A percentile compares a stretch with the other conserved stretches of the same genome.
phyloP scores from a whole-genome alignment of 768 basidiomycete species.

The Rhizopogon vesiculosus region DNA sequence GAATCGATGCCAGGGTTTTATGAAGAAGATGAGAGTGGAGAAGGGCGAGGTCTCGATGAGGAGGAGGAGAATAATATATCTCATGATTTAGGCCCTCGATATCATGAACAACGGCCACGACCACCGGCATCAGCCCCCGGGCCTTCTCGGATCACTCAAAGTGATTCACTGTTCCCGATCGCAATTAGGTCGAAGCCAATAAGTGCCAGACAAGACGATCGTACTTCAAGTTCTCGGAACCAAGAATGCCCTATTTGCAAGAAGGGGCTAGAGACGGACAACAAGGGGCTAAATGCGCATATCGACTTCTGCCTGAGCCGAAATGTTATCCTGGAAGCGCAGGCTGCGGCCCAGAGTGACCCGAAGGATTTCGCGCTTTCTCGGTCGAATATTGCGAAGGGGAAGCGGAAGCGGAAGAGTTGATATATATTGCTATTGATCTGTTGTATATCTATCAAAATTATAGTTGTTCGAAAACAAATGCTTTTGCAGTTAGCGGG shows the following conservation, averaged over 20 bases:
- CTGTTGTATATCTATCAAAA: too few species aligned
- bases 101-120: constrained; percentile 7
- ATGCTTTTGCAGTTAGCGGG: too few species aligned
- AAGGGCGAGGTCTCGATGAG: constrained; percentile 4
- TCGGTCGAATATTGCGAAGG: background rate
- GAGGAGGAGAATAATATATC: constrained; percentile 5
- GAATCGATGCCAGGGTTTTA: constrained; percentile 50
- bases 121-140: constrained; percentile 20
- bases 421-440: too few species aligned
- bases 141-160: constrained; percentile 14
- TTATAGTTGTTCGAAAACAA: too few species aligned
- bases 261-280: constrained; percentile 60
- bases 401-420: constrained; percentile 15
- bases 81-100: constrained; percentile 11
- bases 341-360: constrained; percentile 28
- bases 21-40: constrained; percentile 39
- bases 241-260: constrained; percentile 71
- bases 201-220: background rate
- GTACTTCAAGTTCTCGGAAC: background rate
- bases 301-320: constrained; percentile 86
- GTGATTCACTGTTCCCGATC: background rate
- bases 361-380: background rate
- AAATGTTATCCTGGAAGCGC: constrained; percentile 70
- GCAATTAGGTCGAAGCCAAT: background rate
- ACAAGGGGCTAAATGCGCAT: constrained; percentile 79